phyloP scores from a whole-genome alignment of 495 filamentous ascomycete genomes.

The Penicillium bialowiezense region DNA sequence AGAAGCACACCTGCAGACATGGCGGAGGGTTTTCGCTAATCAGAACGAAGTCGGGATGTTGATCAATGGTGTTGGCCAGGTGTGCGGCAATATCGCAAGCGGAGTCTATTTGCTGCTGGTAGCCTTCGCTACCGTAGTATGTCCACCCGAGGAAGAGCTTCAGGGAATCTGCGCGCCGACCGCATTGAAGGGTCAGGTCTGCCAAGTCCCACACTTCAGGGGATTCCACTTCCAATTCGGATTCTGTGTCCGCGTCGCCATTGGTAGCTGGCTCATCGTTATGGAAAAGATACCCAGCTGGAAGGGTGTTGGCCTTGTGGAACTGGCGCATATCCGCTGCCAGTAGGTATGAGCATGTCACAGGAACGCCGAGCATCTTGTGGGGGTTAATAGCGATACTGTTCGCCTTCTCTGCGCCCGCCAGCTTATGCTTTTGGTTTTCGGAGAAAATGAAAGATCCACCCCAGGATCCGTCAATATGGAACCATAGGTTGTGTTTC shows the following conservation, averaged over 20 bases:
- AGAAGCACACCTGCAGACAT: constrained; percentile 94
- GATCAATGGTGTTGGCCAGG: constrained; percentile 55
- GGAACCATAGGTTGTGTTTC: constrained; percentile 76
- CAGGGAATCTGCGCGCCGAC: constrained; percentile 76
- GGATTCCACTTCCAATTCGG: constrained; percentile 33
- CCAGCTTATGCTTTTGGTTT: constrained; percentile 58
- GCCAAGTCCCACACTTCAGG: constrained; percentile 85
- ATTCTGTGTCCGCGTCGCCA: constrained; percentile 10
- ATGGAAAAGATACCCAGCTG: constrained; percentile 86
- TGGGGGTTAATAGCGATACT: constrained; percentile 87
- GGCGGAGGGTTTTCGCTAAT: constrained; percentile 75
- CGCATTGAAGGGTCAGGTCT: constrained; percentile 90
- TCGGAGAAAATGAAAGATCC: constrained; percentile 77
- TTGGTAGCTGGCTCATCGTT: constrained; percentile 24
- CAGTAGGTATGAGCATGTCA: constrained; percentile 89
- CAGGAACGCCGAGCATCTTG: constrained; percentile 91
- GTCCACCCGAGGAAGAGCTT: constrained; percentile 87
- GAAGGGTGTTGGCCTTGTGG: constrained; percentile 78
- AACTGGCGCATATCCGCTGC: constrained; percentile 71
- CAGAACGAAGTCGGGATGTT: constrained; percentile 60
- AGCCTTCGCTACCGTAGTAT: constrained; percentile 74
- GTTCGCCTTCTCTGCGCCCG: constrained; percentile 70
- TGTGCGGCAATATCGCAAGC: constrained; percentile 67
- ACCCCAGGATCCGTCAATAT: constrained; percentile 90
- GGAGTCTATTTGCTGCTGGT: constrained; percentile 59